phyloP scores from a whole-genome alignment of 2,329 filamentous ascomycete genomes.

The Cladophialophora psammophila region DNA sequence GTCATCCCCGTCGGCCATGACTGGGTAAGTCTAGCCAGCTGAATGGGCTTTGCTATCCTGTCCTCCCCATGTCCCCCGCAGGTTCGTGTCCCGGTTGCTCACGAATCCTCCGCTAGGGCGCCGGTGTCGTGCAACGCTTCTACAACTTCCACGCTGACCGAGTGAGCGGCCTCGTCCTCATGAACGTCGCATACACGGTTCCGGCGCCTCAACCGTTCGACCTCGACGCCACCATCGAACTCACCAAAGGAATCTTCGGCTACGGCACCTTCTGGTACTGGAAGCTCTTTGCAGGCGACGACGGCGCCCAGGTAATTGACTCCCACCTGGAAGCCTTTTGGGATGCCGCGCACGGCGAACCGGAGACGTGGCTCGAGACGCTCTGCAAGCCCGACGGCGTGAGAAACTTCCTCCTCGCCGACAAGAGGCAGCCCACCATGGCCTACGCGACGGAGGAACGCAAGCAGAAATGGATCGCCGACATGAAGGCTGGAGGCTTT shows the following conservation, averaged over 20 bases:
- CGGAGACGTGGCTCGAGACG: slow-evolving; percentile 44
- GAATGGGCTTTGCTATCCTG: neutral
- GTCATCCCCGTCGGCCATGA: slow-evolving; percentile 59
- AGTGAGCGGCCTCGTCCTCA: slow-evolving; percentile 50
- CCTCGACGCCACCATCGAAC: slow-evolving; percentile 46
- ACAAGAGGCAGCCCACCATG: slow-evolving; percentile 42
- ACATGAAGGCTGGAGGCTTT: slow-evolving; percentile 37
- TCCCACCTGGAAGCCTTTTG: slow-evolving; percentile 51
- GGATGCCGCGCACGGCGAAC: slow-evolving; percentile 45
- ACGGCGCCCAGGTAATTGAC: slow-evolving; percentile 49
- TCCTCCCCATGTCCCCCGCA: neutral
- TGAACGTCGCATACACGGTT: slow-evolving; percentile 53
- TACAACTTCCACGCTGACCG: slow-evolving; percentile 53
- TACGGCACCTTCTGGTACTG: slow-evolving; percentile 54
- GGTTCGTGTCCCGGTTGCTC: too few relatives aligned
- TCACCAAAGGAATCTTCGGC: slow-evolving; percentile 48
- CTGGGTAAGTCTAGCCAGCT: slow-evolving; percentile 39
- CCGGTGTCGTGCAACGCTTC: slow-evolving; percentile 51
- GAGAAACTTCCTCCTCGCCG: slow-evolving; percentile 41
- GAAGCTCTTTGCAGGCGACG: slow-evolving; percentile 53
- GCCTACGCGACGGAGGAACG: slow-evolving; percentile 46
- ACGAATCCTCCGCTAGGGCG: slow-evolving; percentile 46
- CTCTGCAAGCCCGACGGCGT: slow-evolving; percentile 49
- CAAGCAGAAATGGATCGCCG: slow-evolving; percentile 43
- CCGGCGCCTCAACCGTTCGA: slow-evolving; percentile 47